Evolutionary conservation across 495 filamentous ascomycete genomes (phyloP), one percentile per base, ranked within the genome.

Genomic region (Talaromyces adpressus): DNA sequence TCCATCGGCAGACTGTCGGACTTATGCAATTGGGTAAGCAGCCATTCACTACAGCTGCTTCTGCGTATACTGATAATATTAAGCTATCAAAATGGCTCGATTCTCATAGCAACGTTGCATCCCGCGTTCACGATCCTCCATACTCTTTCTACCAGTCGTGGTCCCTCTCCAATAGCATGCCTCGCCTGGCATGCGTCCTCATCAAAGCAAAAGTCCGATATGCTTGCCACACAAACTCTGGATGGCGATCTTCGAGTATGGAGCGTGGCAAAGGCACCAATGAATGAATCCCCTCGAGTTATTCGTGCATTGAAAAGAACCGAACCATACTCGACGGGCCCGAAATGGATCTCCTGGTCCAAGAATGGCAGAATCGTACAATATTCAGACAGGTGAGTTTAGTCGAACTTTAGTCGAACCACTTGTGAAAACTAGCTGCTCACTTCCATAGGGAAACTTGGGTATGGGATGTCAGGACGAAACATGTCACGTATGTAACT

Each of bases 161-260:
- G 85, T 4, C 94, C 95, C 12, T 96, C 94, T 2, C 89, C 92
- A 12, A 94, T 99, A 51, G 84, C 91, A 23, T 89, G 86, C n/a
- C 79, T 99, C 27, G 86, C 92, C 66, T 99, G 94, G 94, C 94
- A 99, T 80, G 91, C 92, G 32, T 98, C 94, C 1, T 98, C 94
- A 3, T 91, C 95, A 2, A 91, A 92, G 62, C 93, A 97, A 72
- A 98, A 97, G 73, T 96, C 94, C 11, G 95, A 98, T 69, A 99
- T 99, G 94, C 74, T 99, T 70, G 93, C 93, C 27, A 89, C 91
- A 5, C 94, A 97, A 75, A 93, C 91, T 2, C 81, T 87, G 57
- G 92, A 97, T 73, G 94, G 94, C 14, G 94, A 99, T 70, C 79
- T 98, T 23, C 86, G 92, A 65, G 93, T 98, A 18, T 99, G 94